Percentiles rank a stretch among this genome's conserved stretches.
phyloP scores from a whole-genome alignment of 345 rosid species.

The Capsella bursapastoris region DNA sequence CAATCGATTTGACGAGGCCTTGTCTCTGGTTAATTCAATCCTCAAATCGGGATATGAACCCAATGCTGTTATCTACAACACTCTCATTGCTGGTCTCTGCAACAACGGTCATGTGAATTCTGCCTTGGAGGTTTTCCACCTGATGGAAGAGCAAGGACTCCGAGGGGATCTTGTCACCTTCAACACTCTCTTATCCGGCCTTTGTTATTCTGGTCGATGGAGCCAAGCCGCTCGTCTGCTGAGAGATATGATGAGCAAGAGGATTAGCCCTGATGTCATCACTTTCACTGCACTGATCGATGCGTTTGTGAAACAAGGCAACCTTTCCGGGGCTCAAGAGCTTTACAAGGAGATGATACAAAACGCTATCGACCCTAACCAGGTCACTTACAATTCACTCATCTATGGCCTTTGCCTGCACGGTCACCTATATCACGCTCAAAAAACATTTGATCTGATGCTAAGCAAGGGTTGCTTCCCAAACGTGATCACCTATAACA shows the following conservation, averaged over 20 bases:
- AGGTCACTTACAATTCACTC: slow-evolving; percentile 13
- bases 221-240: not conserved
- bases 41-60: slow-evolving; percentile 9
- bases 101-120: not conserved
- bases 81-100: slow-evolving; percentile 18
- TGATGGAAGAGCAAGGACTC: not conserved
- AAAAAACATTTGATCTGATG: slow-evolving; percentile 19
- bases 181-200: slow-evolving; percentile 32
- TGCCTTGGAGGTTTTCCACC: slow-evolving; percentile 3
- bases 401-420: slow-evolving; percentile 21
- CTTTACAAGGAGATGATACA: slow-evolving; percentile 26
- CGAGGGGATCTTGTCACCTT: slow-evolving; percentile 22
- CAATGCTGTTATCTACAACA: slow-evolving; percentile 25
- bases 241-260: slow-evolving; percentile 19
- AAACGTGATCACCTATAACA: slow-evolving; percentile 34
- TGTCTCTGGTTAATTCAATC: not conserved
- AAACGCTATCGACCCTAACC: slow-evolving; percentile 7
- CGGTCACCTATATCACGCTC: slow-evolving; percentile 25
- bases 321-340: not conserved
- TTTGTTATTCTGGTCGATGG: slow-evolving; percentile 20
- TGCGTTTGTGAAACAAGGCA: slow-evolving; percentile 12
- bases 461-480: slow-evolving; percentile 29
- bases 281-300: slow-evolving; percentile 30
- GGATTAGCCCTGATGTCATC: slow-evolving; percentile 19
- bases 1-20: not conserved